Evolutionary conservation across 495 filamentous ascomycete genomes (phyloP), one percentile per base, ranked within the genome.

Genomic region (Penicillium fimorum): DNA sequence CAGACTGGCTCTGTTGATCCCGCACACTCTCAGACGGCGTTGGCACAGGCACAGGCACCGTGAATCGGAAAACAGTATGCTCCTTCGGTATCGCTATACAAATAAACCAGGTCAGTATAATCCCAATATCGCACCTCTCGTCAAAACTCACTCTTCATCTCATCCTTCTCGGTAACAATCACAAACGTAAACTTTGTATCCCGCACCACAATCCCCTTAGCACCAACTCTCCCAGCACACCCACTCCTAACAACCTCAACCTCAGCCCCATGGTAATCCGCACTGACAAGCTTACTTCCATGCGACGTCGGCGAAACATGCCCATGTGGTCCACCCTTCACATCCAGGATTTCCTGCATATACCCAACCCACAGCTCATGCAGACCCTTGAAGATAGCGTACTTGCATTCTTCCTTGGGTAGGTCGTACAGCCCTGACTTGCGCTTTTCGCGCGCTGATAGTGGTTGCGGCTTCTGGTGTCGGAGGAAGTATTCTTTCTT

Each of bases 191-290:
- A 91, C 70, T 87, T 91, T 30, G 88, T 85, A 76, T 98, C 94
- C 67, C 89, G 85, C 18, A 96, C 82, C 62, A 97, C 89, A 65
- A 97, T 91, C 13, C 94, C 94, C 61, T 74, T 82, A 43, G 91
- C 64, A 0, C 94, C 93, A 5, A 98, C 94, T 52, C 92, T 75
- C 41, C 87, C 84, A 41, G 86, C 83, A 76, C 90, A 96, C 47
- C 83, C 66, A 69, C 89, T 90, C 56, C 92, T 73, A 55, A 93
- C 88, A 30, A 97, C 88, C 79, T 91, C 86, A 13, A 97, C 68
- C 68, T 85, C 75, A 17, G 93, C 92, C 0, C 94, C 94, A 70
- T 97, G 94, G 62, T 86, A 95, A 70, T 98, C 94, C 37, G 91
- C 91, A 64, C 86, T 88, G 20, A 80, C 84, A 50, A 96, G 71